Evolutionary conservation across 805 yeast species (phyloP).

Genomic region (Wickerhamomyces kurtzmanii): DNA sequence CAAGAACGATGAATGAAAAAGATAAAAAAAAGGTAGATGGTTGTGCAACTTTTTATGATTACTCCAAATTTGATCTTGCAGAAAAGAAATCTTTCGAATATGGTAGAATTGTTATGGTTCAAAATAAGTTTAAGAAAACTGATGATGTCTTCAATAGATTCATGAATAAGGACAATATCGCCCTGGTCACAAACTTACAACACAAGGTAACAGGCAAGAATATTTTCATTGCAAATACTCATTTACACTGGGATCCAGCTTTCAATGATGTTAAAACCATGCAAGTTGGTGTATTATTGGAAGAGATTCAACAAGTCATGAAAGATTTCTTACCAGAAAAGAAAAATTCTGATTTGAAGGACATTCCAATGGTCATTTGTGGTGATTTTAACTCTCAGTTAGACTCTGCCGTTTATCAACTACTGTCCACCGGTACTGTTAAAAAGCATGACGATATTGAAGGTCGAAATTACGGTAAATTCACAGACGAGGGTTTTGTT

Average conservation of each 20-base stretch:
- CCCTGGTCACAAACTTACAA: constrained; percentile 66
- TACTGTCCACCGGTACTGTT: constrained; percentile 76
- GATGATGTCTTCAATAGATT: constrained; percentile 94
- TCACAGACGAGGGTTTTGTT: constrained; percentile 79
- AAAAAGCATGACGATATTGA: constrained; percentile 70
- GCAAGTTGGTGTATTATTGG: constrained; percentile 87
- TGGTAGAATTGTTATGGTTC: constrained; percentile 69
- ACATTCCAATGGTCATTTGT: constrained; percentile 73
- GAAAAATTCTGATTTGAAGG: constrained; percentile 36
- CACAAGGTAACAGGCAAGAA: constrained; percentile 64
- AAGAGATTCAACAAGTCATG: constrained; percentile 66
- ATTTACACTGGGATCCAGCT: constrained; percentile 97
- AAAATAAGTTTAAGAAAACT: constrained; percentile 82
- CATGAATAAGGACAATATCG: constrained; percentile 92
- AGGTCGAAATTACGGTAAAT: constrained; percentile 85
- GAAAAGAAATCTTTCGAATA: constrained; percentile 75
- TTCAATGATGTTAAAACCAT: constrained; percentile 92
- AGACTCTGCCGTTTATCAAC: constrained; percentile 86
- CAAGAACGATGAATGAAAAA: constrained; percentile 74
- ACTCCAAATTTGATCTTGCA: constrained; percentile 55
- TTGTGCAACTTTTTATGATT: constrained; percentile 86
- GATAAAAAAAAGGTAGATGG: constrained; percentile 94
- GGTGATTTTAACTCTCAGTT: constrained; percentile 92
- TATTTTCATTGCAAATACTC: constrained; percentile 77
- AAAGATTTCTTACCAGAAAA: constrained; percentile 26